A percentile compares a stretch with the other conserved stretches of the same genome.
Conservation (phyloP, 1,284 basidiomycete genomes). For the Somion occarium region DNA sequence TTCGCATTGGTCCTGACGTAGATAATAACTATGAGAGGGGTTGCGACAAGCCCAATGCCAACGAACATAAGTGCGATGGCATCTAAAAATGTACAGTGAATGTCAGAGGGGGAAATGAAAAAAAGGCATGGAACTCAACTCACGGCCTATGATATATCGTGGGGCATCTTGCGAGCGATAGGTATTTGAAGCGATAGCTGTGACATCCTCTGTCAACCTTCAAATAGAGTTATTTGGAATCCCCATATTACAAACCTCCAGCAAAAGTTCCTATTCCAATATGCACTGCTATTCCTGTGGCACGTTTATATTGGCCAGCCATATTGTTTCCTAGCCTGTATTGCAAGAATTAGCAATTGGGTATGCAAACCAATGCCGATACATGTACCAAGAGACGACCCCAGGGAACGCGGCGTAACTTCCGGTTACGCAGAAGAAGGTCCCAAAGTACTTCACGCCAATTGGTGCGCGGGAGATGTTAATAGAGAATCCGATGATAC, state of each 20-base stretch:
- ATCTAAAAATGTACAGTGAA: slow-evolving; percentile 6
- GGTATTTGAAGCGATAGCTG: slow-evolving; percentile 53
- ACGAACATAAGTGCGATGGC: slow-evolving; percentile 15
- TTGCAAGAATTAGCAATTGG: neutral
- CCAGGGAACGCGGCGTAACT: slow-evolving; percentile 60
- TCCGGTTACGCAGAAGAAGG: slow-evolving; percentile 57
- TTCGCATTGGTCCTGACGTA: slow-evolving; percentile 11
- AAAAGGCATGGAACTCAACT: slow-evolving; percentile 18
- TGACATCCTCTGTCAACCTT: too few species aligned
- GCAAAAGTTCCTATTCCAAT: slow-evolving; percentile 57
- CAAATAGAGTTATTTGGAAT: too few species aligned
- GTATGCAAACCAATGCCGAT: neutral
- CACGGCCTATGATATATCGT: slow-evolving; percentile 57
- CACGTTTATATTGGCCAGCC: slow-evolving; percentile 62
- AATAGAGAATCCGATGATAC: slow-evolving; percentile 59
- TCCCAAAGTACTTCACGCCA: slow-evolving; percentile 65
- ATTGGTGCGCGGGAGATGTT: slow-evolving; percentile 48
- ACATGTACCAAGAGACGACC: slow-evolving; percentile 57
- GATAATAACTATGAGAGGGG: slow-evolving; percentile 7
- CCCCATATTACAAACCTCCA: slow-evolving; percentile 23
- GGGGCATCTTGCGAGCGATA: slow-evolving; percentile 57
- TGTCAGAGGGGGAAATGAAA: neutral
- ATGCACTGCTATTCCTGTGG: slow-evolving; percentile 55
- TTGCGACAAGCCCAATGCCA: slow-evolving; percentile 12
- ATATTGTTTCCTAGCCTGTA: slow-evolving; percentile 55